Base-by-base conservation (phyloP, 768 basidiomycete genomes). In the Serendipita indica region DNA sequence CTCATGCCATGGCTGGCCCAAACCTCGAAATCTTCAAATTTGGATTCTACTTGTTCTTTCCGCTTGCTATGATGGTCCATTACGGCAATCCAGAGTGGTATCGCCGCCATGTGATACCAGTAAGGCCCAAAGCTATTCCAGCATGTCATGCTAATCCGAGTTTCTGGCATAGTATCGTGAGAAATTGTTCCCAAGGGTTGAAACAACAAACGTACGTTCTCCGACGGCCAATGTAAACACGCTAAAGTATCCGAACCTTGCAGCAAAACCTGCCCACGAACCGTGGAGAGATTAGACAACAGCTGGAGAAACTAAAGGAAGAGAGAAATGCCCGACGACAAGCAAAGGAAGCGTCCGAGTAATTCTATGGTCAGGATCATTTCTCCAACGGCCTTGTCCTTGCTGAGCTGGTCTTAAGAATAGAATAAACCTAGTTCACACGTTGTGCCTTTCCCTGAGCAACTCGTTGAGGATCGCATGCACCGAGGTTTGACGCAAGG, bases 1-100 rank as follows among this genome's bases (percentile, higher is more conserved):
- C 20, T 54, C 49, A 54, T 54, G 49, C 41, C 71, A 79, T 86
- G 85, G 85, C 76, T 2, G 82, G 86, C 10, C 81, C 86, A 33
- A 87, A 86, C 68, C 81, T 92, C 58, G 89, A 92, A 70, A 78
- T 91, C 16, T 89, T 91, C 82, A 91, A 90, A 72, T 92, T 92
- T 64, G 80, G 80, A 2, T 70, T 89, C 16, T 91, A 92, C 69
- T 80, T 92, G 59, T 89, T 89, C 64, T 81, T 89, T 60, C 89
- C 89, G 7, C 80, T 92, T 60, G 72, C 77, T 45, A 83, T 86
- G 22, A 77, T 92, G 66, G 72, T 89, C 54, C 85, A 90, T 69
- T 91, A 87, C 66, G 89, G 89, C 41, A 86, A 91, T 68, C 87
- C 88, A 3, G 79, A 84, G 39, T 92, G 89, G 89, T 92, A 91